Base-by-base conservation (phyloP, 768 basidiomycete genomes). In the Solioccasus polychromus region DNA sequence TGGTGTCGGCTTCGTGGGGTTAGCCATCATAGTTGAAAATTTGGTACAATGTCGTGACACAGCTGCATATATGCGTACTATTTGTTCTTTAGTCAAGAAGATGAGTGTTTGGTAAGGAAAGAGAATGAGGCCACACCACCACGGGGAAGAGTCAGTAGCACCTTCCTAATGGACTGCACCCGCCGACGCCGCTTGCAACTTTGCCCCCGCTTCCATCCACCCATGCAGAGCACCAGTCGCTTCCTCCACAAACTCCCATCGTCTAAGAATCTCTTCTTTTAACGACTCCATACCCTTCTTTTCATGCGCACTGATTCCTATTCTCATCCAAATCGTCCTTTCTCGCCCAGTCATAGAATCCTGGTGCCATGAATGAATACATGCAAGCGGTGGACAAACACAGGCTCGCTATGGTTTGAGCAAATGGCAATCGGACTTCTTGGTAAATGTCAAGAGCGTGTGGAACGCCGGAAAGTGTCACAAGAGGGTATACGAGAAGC, bases 401-500 rank as follows among this genome's bases (percentile, higher is more conserved):
- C 11, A 42, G 20, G 6, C 44, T 42, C 8, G 57, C 55, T 22
- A 67, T 12, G 0, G 39, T 34, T 15, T 31, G 25, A 10, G 45
- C 46, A 14, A 54, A 42, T 2, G 61, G 55, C 4, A 63, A 47
- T 2, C 55, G 48, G 3, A 35, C 19, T 18, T 44, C 24, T 37
- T 57, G 39, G 17, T 58, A 58, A 3, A 58, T 37, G 3, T 22
- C 37, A 14, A 57, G 48, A 5, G 30, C 39, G 3, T 39, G 29
- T 29, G 20, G 45, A 22, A 46, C 22, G 20, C 48, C 32, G 1
- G 29, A 12, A n/a, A 54, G 35, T 2, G 47, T 25, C 2, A 34
- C 42, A 1, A 61, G 48, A 24, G 59, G 48, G n/a, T 62, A 58
- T 3, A 58, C 50, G 32, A 60, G 40, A 12, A 63, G 45, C 12